Conservation (phyloP, 1,139 yeast genomes). For the Sugiyamaella xylanicola region DNA sequence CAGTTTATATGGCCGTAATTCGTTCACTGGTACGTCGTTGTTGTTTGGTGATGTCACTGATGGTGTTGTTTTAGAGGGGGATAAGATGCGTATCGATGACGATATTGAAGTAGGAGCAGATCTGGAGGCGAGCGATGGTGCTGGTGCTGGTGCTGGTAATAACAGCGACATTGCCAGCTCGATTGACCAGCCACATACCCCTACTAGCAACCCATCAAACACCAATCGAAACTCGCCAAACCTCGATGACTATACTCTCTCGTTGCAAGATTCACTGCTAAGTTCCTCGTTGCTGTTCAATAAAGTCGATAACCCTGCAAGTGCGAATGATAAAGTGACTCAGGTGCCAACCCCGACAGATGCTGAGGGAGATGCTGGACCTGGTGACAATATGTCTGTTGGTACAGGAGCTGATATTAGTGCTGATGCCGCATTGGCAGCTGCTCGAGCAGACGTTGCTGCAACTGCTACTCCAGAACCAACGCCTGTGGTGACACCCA, state of each 20-base stretch:
- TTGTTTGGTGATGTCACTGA: conserved; percentile 8
- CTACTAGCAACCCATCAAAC: conserved; percentile 3
- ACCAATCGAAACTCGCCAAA: conserved; percentile 1
- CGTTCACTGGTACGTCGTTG: conserved; percentile 8
- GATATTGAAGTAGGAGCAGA: not conserved
- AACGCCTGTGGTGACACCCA: conserved; percentile 2
- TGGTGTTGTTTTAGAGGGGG: not conserved
- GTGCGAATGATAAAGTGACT: not conserved
- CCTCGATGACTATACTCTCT: not conserved
- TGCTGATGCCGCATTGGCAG: conserved; percentile 3
- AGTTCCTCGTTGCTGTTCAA: conserved; percentile 4
- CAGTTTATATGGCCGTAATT: conserved; percentile 3
- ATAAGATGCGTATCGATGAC: not conserved
- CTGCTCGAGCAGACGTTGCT: conserved; percentile 7
- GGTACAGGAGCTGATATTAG: not conserved
- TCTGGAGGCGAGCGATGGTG: not conserved
- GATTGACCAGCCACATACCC: conserved; percentile 4
- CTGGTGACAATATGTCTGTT: not conserved
- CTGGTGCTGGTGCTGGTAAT: not conserved
- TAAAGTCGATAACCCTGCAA: not conserved
- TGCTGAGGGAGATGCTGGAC: not conserved
- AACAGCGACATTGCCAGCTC: not conserved
- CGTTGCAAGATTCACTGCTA: not conserved
- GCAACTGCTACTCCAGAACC: conserved; percentile 6
- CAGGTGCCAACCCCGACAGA: conserved; percentile 6